Percentiles rank a stretch among this genome's conserved stretches.
Conservation (phyloP, 1,284 basidiomycete genomes). For the Cryptococcus neoformans region DNA sequence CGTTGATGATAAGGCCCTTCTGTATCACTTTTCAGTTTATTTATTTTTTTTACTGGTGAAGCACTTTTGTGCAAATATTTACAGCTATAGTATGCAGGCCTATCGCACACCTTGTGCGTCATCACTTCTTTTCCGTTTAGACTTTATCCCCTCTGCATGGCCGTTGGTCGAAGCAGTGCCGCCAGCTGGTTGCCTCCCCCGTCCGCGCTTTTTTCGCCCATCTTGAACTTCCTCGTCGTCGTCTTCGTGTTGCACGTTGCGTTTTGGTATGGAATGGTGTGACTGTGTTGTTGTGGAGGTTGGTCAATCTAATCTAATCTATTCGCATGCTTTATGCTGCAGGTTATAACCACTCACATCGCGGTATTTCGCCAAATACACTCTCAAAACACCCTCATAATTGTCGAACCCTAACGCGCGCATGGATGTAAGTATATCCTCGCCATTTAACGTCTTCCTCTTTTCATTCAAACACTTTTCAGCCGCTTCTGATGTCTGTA, state of each 20-base stretch:
- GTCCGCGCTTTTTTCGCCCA: constrained; percentile 11
- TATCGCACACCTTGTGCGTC: not conserved
- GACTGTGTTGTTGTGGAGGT: not conserved
- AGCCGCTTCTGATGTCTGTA: constrained; percentile 56
- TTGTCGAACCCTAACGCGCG: constrained; percentile 90
- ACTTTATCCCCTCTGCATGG: not conserved
- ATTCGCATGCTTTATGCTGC: not conserved
- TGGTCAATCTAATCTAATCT: not conserved
- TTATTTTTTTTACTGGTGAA: not conserved
- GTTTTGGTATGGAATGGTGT: constrained; percentile 14
- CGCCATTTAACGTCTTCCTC: constrained; percentile 88
- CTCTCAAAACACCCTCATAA: constrained; percentile 84
- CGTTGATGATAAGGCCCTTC: not conserved
- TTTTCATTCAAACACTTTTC: constrained; percentile 98
- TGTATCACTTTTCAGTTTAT: no score
- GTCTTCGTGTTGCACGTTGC: constrained; percentile 8
- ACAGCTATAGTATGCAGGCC: not conserved
- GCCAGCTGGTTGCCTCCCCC: constrained; percentile 7
- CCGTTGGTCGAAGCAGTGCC: not conserved
- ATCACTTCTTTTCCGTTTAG: constrained; percentile 9
- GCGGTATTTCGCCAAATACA: constrained; percentile 82
- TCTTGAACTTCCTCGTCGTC: not conserved
- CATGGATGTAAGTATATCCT: constrained; percentile 86
- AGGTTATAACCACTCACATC: constrained; percentile 57
- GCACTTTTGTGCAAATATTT: not conserved